Percentiles rank a stretch among this genome's conserved stretches.
phyloP scores from a whole-genome alignment of 1,284 basidiomycete genomes.

The Psilocybe mexicana region DNA sequence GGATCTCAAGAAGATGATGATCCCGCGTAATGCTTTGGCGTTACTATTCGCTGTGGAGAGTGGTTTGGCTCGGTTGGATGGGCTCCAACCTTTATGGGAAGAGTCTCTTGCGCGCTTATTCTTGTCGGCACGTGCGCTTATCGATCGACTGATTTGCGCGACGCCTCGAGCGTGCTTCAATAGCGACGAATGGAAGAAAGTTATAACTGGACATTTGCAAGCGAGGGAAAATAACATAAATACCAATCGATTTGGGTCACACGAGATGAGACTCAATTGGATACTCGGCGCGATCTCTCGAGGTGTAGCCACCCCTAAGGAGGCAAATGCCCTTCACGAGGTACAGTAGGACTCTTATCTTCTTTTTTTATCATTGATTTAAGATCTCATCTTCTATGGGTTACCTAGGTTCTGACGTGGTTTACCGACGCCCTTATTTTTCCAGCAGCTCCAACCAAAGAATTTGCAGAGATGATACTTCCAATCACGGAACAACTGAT shows the following conservation, averaged over 20 bases:
- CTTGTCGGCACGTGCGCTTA: background rate
- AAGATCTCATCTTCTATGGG: background rate
- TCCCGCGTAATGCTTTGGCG: background rate
- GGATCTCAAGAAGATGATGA: background rate
- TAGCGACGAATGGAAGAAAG: background rate
- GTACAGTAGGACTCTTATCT: background rate
- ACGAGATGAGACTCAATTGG: background rate
- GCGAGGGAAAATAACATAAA: background rate
- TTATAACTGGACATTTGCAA: background rate
- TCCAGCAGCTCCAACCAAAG: background rate
- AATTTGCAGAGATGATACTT: background rate
- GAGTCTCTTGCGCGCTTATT: background rate
- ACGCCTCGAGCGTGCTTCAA: background rate
- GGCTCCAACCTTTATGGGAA: background rate
- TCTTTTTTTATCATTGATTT: background rate
- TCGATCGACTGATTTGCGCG: background rate
- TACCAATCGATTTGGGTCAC: background rate
- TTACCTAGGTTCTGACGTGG: background rate
- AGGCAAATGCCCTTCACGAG: background rate
- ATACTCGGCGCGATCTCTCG: background rate
- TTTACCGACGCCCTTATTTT: background rate
- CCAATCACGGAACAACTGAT: background rate
- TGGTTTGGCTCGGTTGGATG: background rate
- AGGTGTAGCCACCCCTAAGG: background rate
- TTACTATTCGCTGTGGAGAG: background rate